phyloP scores from a whole-genome alignment of 495 filamentous ascomycete species.

The Penicillium canariense region DNA sequence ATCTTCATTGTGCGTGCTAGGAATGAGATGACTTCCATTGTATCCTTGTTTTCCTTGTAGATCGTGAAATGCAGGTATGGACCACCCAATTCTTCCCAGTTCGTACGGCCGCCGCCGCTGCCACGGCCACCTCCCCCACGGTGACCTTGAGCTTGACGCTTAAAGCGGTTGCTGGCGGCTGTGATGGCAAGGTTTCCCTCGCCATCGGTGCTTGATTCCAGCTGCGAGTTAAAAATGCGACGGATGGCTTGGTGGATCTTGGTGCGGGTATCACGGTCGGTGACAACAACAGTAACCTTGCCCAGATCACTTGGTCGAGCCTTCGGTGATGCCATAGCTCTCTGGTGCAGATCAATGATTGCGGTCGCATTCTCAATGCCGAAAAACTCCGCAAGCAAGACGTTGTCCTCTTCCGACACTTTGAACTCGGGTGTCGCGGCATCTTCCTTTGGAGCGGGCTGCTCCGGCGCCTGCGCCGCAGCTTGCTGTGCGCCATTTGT shows the following conservation, averaged over 20 bases:
- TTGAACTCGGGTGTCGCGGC: constrained; percentile 26
- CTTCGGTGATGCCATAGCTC: constrained; percentile 40
- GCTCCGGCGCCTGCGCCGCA: neutral
- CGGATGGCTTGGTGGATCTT: constrained; percentile 65
- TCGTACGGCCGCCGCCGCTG: constrained; percentile 33
- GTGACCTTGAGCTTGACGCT: constrained; percentile 30
- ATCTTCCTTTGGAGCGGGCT: constrained; percentile 6
- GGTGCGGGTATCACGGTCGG: constrained; percentile 60
- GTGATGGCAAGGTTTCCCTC: constrained; percentile 60
- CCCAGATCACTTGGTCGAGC: constrained; percentile 43
- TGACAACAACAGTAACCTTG: constrained; percentile 43
- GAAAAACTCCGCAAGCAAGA: constrained; percentile 45
- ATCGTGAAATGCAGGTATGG: constrained; percentile 89
- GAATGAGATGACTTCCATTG: constrained; percentile 83
- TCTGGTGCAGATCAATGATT: constrained; percentile 45
- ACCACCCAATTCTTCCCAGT: constrained; percentile 66
- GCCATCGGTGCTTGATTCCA: constrained; percentile 61
- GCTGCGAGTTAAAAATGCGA: constrained; percentile 61
- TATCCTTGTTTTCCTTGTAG: constrained; percentile 98
- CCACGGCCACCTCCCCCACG: constrained; percentile 24
- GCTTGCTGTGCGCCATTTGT: constrained; percentile 3
- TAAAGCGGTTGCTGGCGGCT: constrained; percentile 45
- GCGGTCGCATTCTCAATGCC: constrained; percentile 36
- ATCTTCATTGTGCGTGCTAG: constrained; percentile 67
- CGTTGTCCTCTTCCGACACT: constrained; percentile 48